Conservation (phyloP, 805 yeast genomes). For the Citeromyces nyonsensis region DNA sequence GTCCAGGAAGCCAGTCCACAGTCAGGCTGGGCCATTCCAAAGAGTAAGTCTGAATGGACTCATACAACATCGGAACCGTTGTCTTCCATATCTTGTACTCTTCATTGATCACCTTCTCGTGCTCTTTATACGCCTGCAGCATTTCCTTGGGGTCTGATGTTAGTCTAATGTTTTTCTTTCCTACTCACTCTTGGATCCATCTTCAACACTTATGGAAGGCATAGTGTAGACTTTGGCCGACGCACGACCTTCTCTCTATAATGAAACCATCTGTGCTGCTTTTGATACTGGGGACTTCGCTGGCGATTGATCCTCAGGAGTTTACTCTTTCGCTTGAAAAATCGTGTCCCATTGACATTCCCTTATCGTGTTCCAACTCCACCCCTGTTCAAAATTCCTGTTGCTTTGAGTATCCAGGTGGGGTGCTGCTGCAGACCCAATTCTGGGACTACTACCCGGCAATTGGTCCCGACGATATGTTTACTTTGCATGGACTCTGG, state of each 20-base stretch:
- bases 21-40: slow-evolving; percentile 60
- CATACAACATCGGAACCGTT: slow-evolving; percentile 66
- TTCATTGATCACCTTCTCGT: slow-evolving; percentile 55
- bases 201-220: too few species aligned
- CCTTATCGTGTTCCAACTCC: slow-evolving; percentile 44
- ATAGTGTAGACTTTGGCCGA: too few species aligned
- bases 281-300: too few species aligned
- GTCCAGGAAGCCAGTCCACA: slow-evolving; percentile 50
- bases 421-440: slow-evolving; percentile 71
- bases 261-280: too few species aligned
- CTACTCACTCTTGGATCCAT: too few species aligned
- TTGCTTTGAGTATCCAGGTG: slow-evolving; percentile 82
- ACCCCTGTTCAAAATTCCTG: slow-evolving; percentile 47
- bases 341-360: slow-evolving; percentile 39
- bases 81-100: slow-evolving; percentile 79
- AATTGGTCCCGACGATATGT: slow-evolving; percentile 52
- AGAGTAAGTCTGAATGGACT: slow-evolving; percentile 53
- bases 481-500: slow-evolving; percentile 83
- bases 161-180: too few species aligned
- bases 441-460: slow-evolving; percentile 85
- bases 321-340: too few species aligned
- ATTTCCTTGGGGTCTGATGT: neutral
- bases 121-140: slow-evolving; percentile 26
- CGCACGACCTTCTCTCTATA: too few species aligned
- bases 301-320: too few species aligned